phyloP scores from a whole-genome alignment of 441 rosid genomes.

The Mallotus repandus region DNA sequence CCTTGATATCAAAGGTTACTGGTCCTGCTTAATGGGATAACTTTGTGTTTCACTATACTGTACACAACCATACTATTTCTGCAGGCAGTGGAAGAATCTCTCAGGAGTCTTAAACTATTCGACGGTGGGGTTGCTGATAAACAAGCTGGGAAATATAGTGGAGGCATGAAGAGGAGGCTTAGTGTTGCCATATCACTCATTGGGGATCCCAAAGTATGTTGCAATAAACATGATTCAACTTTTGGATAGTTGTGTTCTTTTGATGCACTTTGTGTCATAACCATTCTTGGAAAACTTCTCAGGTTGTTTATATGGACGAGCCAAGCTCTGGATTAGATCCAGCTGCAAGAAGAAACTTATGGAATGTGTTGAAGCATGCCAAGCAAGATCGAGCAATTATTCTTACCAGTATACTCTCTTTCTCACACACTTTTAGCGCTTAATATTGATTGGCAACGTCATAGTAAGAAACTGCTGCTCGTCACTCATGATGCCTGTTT shows the following conservation, averaged over 20 bases:
- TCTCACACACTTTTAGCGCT: background rate
- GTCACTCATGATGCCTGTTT: conserved; percentile 18
- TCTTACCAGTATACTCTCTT: conserved; percentile 73
- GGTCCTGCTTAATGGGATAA: background rate
- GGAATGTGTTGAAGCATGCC: conserved; percentile 80
- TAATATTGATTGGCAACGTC: background rate
- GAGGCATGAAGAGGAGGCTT: conserved; percentile 97
- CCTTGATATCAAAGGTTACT: background rate
- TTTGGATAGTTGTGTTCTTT: conserved; percentile 13
- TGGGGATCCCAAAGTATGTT: conserved; percentile 78
- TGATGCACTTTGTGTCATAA: conserved; percentile 14
- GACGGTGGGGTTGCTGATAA: conserved; percentile 83
- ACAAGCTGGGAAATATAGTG: conserved; percentile 86
- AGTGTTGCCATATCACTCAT: conserved; percentile 95
- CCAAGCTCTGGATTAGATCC: conserved; percentile 97
- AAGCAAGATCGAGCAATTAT: conserved; percentile 78
- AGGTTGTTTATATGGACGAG: conserved; percentile 97
- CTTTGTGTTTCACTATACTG: background rate
- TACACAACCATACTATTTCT: background rate
- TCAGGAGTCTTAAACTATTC: conserved; percentile 64
- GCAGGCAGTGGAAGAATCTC: conserved; percentile 93
- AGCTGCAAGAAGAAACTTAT: conserved; percentile 79
- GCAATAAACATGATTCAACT: background rate
- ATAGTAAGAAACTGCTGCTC: background rate
- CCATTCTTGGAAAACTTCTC: conserved; percentile 12